These are phyloP conservation scores for Bromus sterilis DNA, from an alignment of 176 grass and related monocot genomes.

Conservation along the genomic window DNA sequence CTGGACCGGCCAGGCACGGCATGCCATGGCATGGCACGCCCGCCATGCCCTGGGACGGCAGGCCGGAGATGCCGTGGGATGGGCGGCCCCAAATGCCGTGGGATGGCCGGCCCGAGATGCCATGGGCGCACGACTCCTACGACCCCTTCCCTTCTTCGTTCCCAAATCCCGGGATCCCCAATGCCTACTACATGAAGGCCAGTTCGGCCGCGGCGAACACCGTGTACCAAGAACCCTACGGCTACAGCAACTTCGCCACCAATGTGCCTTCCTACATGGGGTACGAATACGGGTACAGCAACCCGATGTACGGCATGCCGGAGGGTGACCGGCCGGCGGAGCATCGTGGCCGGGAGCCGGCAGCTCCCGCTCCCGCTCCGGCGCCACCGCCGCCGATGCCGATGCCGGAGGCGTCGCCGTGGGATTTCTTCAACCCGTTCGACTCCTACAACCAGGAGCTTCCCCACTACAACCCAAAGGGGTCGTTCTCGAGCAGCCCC, in stretches of 20 bases:
- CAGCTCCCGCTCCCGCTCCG: background rate
- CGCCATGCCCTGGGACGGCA: background rate
- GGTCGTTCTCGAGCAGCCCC: constrained; percentile 57
- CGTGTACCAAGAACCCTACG: constrained; percentile 74
- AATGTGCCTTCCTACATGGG: constrained; percentile 38
- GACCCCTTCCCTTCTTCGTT: constrained; percentile 17
- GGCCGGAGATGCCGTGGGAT: background rate
- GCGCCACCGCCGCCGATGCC: constrained; percentile 52
- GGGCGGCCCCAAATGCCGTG: background rate
- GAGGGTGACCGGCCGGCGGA: background rate
- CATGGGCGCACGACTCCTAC: constrained; percentile 28
- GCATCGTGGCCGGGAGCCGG: background rate
- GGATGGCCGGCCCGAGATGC: background rate
- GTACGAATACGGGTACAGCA: constrained; percentile 36
- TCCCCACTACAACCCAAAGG: constrained; percentile 18
- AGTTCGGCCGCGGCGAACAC: constrained; percentile 40
- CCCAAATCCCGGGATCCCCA: constrained; percentile 25
- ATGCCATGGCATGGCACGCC: background rate
- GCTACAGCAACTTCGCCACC: constrained; percentile 27
- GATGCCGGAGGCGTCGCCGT: constrained; percentile 31
- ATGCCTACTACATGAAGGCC: constrained; percentile 72
- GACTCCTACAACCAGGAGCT: constrained; percentile 53
- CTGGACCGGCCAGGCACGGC: background rate
- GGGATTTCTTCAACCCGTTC: constrained; percentile 88
- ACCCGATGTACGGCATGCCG: constrained; percentile 43